Base-by-base conservation (phyloP, 257 asterid genomes). In the Thymus mandschuricus region DNA sequence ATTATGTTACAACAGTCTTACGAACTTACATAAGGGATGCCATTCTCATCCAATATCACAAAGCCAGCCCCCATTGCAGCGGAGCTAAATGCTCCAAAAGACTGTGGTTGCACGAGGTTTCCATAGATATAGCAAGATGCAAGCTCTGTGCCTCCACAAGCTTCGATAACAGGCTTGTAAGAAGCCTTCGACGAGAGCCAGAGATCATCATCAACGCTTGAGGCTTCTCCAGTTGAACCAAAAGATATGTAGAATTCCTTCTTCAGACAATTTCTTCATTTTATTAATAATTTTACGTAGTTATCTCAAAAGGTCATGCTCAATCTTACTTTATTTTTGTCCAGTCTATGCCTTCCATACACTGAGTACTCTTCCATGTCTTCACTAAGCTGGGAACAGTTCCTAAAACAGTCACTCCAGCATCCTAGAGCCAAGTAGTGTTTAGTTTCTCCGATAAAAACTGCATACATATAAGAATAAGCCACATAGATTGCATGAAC, bases 71-170 rank as follows among this genome's bases (percentile, higher is more conserved):
- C 78, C 92, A 91, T 86, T 44, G 96, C 35, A 29, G 96, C 92
- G 10, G 85, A 87, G 86, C 96, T 91, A 77, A 94, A 91, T 58
- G 97, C 79, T 64, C 91, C 97, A 50, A 91, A 91, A 48, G 97
- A 92, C 79, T 94, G 98, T 48, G 98, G 95, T 78, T 91, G 98
- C 84, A 94, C 74, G 75, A 67, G 87, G 83, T 83, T 94, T 74
- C 97, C 97, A 1, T 68, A 76, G 46, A 94, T 80, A 69, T 91
- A 94, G 74, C 89, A 68, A 0, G 97, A 89, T 1, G 98, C 82
- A 66, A 94, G 98, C 86, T 94, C 98, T 4, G 98, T 89, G 77
- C 98, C 98, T 73, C 98, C 98, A 62, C 98, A 94, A 60, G 91
- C 82, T 81, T 91, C 97, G 51, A 91, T 44, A 73, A 94, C 72